Evolutionary conservation across 148 eudicot species (phyloP), one percentile per base, ranked within the genome.

Genomic region (Selenicereus undatus): DNA sequence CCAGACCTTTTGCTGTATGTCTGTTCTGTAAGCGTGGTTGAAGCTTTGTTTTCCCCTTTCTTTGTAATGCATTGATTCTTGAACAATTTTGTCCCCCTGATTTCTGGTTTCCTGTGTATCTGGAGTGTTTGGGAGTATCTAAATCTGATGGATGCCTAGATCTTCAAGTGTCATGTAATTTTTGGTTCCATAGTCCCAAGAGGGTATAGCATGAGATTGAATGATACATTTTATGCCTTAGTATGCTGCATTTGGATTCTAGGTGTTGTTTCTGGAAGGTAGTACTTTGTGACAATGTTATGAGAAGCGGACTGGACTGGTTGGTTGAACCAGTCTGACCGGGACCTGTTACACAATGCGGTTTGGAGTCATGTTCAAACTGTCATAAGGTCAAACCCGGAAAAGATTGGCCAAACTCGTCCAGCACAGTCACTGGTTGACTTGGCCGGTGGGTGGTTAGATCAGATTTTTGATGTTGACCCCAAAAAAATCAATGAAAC

Each of bases 71-170:
- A 45, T 72, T 42, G 27, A 62, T 62, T 42, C 62, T 76, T 35
- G 72, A 73, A 54, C 36, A 12, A 72, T 64, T 48, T 64, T 17
- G 20, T 1, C 18, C 16, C 22, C 27, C 11, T 1, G 32, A 27
- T 30, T 73, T 39, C 75, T 54, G 82, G 79, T 83, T 79, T 74
- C 81, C 56, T 24, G 29, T 83, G 76, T 68, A 79, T 66, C 82
- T 54, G 48, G 71, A 51, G 39, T 76, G 64, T 45, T 48, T 27
- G 36, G 74, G 29, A 29, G 66, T 30, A 77, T 29, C 74, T 77
- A 51, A 79, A 74, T 79, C 58, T 75, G 85, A 75, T 79, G 80
- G 69, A 79, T 79, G 52, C 39, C 70, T 77, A 10, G 21, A 27
- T 60, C 29, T 76, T 39, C 50, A 27, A 66, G 17, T 11, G 18